Base-by-base conservation (phyloP, 371 early-diverging fungal species). In the Apophysomyces sp. region DNA sequence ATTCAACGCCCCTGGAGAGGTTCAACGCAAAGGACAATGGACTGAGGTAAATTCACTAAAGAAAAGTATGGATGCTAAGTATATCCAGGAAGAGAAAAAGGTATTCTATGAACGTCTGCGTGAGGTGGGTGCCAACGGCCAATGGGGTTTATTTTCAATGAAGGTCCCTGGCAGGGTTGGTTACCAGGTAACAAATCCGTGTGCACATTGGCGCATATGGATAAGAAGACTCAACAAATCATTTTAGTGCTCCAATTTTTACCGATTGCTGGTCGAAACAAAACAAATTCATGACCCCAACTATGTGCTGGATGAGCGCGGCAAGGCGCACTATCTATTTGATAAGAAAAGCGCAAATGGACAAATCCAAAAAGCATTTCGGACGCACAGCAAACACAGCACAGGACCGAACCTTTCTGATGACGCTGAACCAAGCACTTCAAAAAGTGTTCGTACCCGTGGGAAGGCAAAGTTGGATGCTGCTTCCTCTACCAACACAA, bases 91-190 rank as follows among this genome's bases (percentile, higher is more conserved):
- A 34, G 97, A 96, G 71, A 86, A 90, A 58, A 80, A 83, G 61
- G 63, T 93, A 30, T 96, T 96, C 69, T 89, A 92, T 66, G 73
- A 86, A 26, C 86, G 96, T 27, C 68, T 96, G 56, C 73, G 74
- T 26, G 95, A 95, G 70, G 83, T 92, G 6, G 97, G 97, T 7
- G 93, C 95, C 21, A 92, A 94, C 63, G 96, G 96, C 7, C 95
- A 96, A 72, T 96, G 97, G 96, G 96, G 97, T 29, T 86, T 96
- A 51, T 96, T 96, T 71, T 92, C 94, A 24, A 94, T 94, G 91
- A 84, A 91, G 13, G 92, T 96, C 32, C 95, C 97, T 8, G 97
- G 97, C 12, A 88, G 97, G 18, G 97, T 96, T 16, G 97, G 97
- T 5, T 96, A 96, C 67, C 97, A 91, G 80, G 90, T 86, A 76